Conservation (phyloP, 495 filamentous ascomycete genomes). For the Penicillium paxilli region DNA sequence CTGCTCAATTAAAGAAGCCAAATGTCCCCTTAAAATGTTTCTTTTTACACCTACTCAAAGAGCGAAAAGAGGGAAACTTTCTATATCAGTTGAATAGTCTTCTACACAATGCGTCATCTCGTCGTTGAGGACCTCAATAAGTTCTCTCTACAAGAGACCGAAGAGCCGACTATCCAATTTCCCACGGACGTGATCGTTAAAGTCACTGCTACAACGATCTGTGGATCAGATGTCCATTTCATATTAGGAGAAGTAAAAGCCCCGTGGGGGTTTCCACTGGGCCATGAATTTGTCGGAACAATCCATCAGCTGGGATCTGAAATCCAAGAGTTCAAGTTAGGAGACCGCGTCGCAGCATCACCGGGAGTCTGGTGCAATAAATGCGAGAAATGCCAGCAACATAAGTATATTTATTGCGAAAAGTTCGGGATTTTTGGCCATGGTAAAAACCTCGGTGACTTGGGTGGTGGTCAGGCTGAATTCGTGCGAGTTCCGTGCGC, state of each 20-base stretch:
- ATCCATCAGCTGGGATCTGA: slow-evolving; percentile 58
- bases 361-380: not conserved
- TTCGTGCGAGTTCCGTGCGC: slow-evolving; percentile 7
- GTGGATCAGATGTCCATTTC: slow-evolving; percentile 78
- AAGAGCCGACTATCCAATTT: slow-evolving; percentile 2
- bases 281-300: slow-evolving; percentile 70
- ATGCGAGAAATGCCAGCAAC: not conserved
- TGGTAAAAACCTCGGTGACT: not conserved
- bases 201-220: slow-evolving; percentile 6
- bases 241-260: slow-evolving; percentile 72
- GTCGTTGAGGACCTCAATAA: not conserved
- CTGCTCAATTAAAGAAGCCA: no score
- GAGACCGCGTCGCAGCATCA: slow-evolving; percentile 64
- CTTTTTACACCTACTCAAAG: no score
- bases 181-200: slow-evolving; percentile 11
- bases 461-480: slow-evolving; percentile 6
- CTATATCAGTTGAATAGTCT: no score
- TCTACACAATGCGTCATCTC: not conserved
- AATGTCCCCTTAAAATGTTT: no score
- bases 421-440: not conserved
- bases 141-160: slow-evolving; percentile 3
- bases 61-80: no score
- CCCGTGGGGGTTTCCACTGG: slow-evolving; percentile 58
- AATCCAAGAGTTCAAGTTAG: slow-evolving; percentile 63
- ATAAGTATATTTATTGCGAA: not conserved